These are phyloP conservation scores for Candida gigantensis DNA, from an alignment of 1,139 yeast species.

Conservation along the genomic window DNA sequence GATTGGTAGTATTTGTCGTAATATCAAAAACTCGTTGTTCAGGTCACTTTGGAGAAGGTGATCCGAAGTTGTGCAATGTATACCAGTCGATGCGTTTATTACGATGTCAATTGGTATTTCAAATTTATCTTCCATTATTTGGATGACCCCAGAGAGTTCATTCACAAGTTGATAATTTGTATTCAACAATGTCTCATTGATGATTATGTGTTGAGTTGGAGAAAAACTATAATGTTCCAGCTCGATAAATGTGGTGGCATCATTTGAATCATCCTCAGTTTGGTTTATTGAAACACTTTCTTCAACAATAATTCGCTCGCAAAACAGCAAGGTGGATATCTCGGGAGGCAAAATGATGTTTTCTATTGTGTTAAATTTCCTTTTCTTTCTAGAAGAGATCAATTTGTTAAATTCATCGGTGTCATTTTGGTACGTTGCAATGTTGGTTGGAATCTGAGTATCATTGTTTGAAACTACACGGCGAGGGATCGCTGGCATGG, in stretches of 20 bases:
- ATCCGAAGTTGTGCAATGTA: conserved; percentile 8
- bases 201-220: conserved; percentile 8
- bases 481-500: too few relatives aligned
- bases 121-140: conserved; percentile 9
- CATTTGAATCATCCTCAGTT: neutral
- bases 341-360: conserved; percentile 10
- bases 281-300: neutral
- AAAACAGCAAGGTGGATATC: conserved; percentile 12
- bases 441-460: conserved; percentile 5
- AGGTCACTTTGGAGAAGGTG: conserved; percentile 11
- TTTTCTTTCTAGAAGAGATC: conserved; percentile 5
- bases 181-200: conserved; percentile 12
- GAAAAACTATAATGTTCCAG: conserved; percentile 3
- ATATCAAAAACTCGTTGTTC: conserved; percentile 7
- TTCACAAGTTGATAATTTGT: conserved; percentile 8
- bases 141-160: conserved; percentile 1
- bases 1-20: conserved; percentile 6
- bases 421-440: conserved; percentile 14
- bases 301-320: conserved; percentile 3
- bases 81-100: conserved; percentile 13
- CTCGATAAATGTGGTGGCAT: neutral
- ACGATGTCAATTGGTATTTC: conserved; percentile 11
- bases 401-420: conserved; percentile 11
- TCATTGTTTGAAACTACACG: too few relatives aligned
- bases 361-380: conserved; percentile 1